Base-by-base conservation (phyloP, 176 grass and related monocot genomes). In the Hordeum marinum region DNA sequence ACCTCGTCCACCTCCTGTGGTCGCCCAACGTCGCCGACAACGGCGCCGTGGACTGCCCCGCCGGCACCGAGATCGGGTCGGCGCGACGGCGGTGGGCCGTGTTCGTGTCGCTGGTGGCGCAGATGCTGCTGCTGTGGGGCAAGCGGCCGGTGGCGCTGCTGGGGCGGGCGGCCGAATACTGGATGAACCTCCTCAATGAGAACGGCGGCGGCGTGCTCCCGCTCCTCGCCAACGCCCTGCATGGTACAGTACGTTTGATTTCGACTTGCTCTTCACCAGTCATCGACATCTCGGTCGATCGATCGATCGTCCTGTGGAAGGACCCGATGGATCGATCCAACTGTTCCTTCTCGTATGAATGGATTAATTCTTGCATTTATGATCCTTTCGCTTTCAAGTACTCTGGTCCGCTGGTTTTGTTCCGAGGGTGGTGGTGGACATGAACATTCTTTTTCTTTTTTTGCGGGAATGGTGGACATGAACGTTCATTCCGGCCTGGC, bases 101-200 rank as follows among this genome's bases (percentile, higher is more conserved):
- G 11, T 80, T 92, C 68, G 25, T 92, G 61, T 94, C 91, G 64
- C 77, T 97, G 45, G 32, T 87, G n/a, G 75, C 86, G 83, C 94
- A 94, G 75, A 83, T 80, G 81, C 75, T 92, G 45, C 78, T 97
- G 65, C 59, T 90, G 52, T 75, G 68, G 83, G 67, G 35, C 13
- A 90, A 86, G 83, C 89, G 84, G 67, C 94, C 92, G n/a, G 75
- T 94, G 81, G 92, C 94, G 27, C 24, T 81, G 26, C 27, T 94
- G 4, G 94, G 94, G 45, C 18, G 48, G 3, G 52, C 15, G 5
- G 29, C 89, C 8, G 94, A 91, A 88, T 80, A 71, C 84, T 94
- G 90, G 94, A 89, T 91, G 90, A 97, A 97, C 86, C 77, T 97
- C 57, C 80, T 92, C 79, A 61, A 67, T 29, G 88, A 88, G 45